A percentile compares a stretch with the other conserved stretches of the same genome.
These are phyloP conservation scores for Coleophoma eucalyptorum DNA, from an alignment of 2,329 filamentous ascomycete genomes.

Conservation along the genomic window DNA sequence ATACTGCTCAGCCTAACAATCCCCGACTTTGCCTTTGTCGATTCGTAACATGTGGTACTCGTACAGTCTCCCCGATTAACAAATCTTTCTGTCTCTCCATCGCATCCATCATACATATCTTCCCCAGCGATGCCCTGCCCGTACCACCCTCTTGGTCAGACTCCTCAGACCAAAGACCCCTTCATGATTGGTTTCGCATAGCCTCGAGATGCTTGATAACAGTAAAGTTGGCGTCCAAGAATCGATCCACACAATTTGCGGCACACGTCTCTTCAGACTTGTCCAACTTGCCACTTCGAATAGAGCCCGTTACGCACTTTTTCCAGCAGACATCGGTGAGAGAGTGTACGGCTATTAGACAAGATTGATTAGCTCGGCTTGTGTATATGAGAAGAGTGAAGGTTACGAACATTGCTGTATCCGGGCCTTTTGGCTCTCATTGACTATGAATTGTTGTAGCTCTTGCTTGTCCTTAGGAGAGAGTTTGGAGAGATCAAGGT, in stretches of 20 bases:
- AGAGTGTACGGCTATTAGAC: constrained; percentile 53
- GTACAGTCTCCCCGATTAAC: too few species aligned
- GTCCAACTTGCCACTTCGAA: constrained; percentile 71
- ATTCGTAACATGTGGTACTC: too few species aligned
- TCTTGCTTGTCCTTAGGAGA: constrained; percentile 81
- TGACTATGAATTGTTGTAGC: constrained; percentile 79
- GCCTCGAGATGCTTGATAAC: constrained; percentile 82
- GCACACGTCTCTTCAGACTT: constrained; percentile 78
- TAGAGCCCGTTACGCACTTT: constrained; percentile 78
- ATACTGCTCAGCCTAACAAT: too few species aligned
- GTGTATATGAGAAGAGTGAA: background rate
- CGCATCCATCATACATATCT: too few species aligned
- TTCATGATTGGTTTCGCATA: constrained; percentile 37
- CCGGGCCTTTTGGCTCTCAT: constrained; percentile 81
- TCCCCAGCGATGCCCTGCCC: too few species aligned
- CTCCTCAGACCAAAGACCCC: too few species aligned
- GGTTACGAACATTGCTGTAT: constrained; percentile 43
- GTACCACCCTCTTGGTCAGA: too few species aligned
- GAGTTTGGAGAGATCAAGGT: constrained; percentile 68
- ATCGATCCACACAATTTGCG: constrained; percentile 89
- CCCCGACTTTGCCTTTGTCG: too few species aligned
- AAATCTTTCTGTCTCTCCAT: too few species aligned
- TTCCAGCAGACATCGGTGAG: constrained; percentile 84
- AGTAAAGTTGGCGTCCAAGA: constrained; percentile 81
- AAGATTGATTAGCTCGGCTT: background rate